These are phyloP conservation scores for Cystofilobasidium macerans DNA, from an alignment of 768 basidiomycete species.

Conservation along the genomic window DNA sequence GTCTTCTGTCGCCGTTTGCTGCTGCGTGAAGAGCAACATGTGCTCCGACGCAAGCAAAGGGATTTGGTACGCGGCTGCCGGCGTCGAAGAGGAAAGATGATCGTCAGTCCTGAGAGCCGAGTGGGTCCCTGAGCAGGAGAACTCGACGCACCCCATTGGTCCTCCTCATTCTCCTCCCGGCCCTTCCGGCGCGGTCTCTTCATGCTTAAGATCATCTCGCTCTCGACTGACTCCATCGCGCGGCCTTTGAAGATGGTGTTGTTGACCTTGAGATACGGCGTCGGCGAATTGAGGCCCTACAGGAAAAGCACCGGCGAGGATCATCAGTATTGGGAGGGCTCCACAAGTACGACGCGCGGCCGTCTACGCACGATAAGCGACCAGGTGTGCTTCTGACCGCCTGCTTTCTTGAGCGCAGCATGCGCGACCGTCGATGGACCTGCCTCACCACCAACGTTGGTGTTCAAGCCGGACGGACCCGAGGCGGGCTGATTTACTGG, in stretches of 20 bases:
- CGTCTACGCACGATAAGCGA: conserved; percentile 16
- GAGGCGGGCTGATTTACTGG: neutral
- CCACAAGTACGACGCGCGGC: neutral
- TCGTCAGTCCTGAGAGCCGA: neutral
- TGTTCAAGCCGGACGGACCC: neutral
- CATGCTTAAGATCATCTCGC: conserved; percentile 21
- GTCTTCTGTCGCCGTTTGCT: neutral
- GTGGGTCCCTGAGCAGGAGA: neutral
- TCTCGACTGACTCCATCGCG: conserved; percentile 14
- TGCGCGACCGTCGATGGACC: neutral
- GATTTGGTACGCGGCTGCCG: neutral
- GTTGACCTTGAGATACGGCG: conserved; percentile 24
- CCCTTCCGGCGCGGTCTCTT: neutral
- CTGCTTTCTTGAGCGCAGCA: neutral
- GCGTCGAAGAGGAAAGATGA: neutral
- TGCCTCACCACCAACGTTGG: neutral
- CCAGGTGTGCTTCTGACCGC: neutral
- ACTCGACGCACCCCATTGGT: neutral
- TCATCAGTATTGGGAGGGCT: neutral
- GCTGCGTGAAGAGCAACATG: neutral
- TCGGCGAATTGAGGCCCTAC: conserved; percentile 24
- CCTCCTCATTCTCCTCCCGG: neutral
- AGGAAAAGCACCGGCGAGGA: neutral
- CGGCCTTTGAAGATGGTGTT: conserved; percentile 21
- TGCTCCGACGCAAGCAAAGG: neutral